Evolutionary conservation across 2,329 filamentous ascomycete genomes (phyloP).

Genomic region (Scorias spongiosa): DNA sequence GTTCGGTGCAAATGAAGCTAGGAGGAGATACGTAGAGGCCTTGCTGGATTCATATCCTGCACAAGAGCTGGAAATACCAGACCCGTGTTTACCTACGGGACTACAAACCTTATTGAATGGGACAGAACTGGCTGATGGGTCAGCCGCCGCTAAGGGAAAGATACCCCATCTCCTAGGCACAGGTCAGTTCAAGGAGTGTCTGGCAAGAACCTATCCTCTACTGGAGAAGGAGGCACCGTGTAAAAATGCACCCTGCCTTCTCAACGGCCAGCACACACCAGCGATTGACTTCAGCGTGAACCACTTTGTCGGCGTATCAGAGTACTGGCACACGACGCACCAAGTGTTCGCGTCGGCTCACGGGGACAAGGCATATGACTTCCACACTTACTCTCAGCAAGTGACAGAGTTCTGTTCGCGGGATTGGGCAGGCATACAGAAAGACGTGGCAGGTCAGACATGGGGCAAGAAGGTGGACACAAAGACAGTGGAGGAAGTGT

Average conservation of each 20-base stretch:
- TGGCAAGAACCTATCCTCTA: conserved; percentile 67
- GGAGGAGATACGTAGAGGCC: conserved; percentile 65
- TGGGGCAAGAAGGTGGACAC: conserved; percentile 61
- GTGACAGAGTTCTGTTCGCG: conserved; percentile 75
- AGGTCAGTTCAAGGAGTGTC: conserved; percentile 72
- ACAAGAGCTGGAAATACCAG: conserved; percentile 60
- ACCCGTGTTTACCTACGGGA: conserved; percentile 77
- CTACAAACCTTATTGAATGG: conserved; percentile 62
- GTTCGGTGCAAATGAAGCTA: conserved; percentile 90
- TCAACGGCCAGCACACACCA: conserved; percentile 84
- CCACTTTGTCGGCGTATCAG: conserved; percentile 92
- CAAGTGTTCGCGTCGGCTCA: conserved; percentile 72
- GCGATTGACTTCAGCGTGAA: conserved; percentile 96
- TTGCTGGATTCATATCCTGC: conserved; percentile 52
- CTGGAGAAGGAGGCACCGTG: conserved; percentile 82
- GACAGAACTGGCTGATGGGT: conserved; percentile 35
- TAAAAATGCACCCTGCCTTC: conserved; percentile 65
- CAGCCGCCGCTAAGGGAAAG: conserved; percentile 24
- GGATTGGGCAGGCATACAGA: conserved; percentile 64
- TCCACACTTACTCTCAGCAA: conserved; percentile 71
- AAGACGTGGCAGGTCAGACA: conserved; percentile 47
- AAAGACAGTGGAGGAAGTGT: conserved; percentile 69
- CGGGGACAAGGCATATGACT: conserved; percentile 70
- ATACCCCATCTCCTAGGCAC: conserved; percentile 57
- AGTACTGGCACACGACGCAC: conserved; percentile 98